Conservation (phyloP, 495 filamentous ascomycete genomes). For the Jackrogersella multiformis region DNA sequence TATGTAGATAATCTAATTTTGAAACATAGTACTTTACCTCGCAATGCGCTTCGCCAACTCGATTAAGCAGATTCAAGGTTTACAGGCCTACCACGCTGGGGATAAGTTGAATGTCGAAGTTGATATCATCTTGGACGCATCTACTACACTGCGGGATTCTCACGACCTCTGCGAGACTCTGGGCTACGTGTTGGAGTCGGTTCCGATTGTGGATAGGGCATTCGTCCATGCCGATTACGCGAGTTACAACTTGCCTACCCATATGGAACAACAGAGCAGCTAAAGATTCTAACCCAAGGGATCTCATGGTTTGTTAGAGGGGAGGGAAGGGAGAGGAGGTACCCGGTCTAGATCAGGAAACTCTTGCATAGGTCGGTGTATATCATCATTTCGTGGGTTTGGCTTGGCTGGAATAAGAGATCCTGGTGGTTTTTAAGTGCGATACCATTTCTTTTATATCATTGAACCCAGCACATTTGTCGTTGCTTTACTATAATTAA, state of each 20-base stretch:
- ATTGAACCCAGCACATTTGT: constrained; percentile 1
- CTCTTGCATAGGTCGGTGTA: constrained; percentile 22
- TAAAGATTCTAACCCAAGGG: constrained; percentile 10
- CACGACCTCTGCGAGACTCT: constrained; percentile 87
- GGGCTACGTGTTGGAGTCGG: constrained; percentile 89
- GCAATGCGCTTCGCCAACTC: constrained; percentile 94
- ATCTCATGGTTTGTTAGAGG: constrained; percentile 8
- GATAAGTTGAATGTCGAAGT: constrained; percentile 89
- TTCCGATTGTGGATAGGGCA: constrained; percentile 74
- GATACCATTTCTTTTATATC: constrained; percentile 17
- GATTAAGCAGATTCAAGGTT: constrained; percentile 85
- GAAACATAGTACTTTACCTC: constrained; percentile 74
- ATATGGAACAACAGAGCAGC: constrained; percentile 77
- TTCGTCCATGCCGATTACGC: constrained; percentile 85
- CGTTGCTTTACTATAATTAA: not conserved
- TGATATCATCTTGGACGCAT: constrained; percentile 80
- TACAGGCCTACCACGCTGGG: constrained; percentile 89
- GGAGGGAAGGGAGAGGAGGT: constrained; percentile 9
- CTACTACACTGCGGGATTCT: constrained; percentile 79
- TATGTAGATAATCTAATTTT: constrained; percentile 4
- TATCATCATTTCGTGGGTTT: constrained; percentile 12
- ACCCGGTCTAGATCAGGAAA: not conserved
- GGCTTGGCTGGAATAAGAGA: constrained; percentile 13
- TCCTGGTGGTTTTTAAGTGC: constrained; percentile 21
- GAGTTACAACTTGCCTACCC: constrained; percentile 81